phyloP scores from a whole-genome alignment of 75 land plant species.

The Sequoiadendron giganteum region DNA sequence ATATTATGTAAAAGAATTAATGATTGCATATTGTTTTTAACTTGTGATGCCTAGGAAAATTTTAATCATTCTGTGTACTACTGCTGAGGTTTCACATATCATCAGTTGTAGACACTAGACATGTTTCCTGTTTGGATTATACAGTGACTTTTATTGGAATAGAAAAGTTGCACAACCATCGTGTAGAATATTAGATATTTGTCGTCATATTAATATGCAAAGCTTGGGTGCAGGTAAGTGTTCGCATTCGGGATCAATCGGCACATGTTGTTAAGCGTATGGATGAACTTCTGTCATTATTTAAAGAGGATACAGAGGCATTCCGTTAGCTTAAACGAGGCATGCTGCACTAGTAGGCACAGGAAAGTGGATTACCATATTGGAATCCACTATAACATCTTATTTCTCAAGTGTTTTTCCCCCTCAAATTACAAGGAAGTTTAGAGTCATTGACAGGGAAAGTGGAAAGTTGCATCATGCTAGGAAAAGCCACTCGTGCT shows the following conservation, averaged over 20 bases:
- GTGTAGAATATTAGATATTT: not conserved
- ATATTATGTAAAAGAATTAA: not conserved
- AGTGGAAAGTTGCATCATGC: not conserved
- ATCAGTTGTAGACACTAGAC: not conserved
- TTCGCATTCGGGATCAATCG: constrained; percentile 68
- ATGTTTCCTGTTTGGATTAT: not conserved
- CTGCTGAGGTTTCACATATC: not conserved
- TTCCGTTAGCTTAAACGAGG: constrained; percentile 16
- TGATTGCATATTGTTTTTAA: not conserved
- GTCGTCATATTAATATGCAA: not conserved
- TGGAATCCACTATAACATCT: not conserved
- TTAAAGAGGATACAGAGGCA: constrained; percentile 39
- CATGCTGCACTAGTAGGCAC: too few species aligned
- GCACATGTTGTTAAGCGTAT: constrained; percentile 50
- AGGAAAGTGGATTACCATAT: not conserved
- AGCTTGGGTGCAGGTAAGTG: constrained; percentile 61
- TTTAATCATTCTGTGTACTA: not conserved
- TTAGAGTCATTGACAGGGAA: not conserved
- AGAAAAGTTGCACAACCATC: not conserved
- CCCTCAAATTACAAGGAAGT: not conserved
- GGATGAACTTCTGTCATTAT: constrained; percentile 47
- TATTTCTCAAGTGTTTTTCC: not conserved
- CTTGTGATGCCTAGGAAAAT: not conserved
- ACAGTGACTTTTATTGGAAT: too few species aligned
- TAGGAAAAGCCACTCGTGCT: not conserved